Evolutionary conservation across 208 protist genomes (phyloP).

Genomic region (Acanthamoeba polyphaga): DNA sequence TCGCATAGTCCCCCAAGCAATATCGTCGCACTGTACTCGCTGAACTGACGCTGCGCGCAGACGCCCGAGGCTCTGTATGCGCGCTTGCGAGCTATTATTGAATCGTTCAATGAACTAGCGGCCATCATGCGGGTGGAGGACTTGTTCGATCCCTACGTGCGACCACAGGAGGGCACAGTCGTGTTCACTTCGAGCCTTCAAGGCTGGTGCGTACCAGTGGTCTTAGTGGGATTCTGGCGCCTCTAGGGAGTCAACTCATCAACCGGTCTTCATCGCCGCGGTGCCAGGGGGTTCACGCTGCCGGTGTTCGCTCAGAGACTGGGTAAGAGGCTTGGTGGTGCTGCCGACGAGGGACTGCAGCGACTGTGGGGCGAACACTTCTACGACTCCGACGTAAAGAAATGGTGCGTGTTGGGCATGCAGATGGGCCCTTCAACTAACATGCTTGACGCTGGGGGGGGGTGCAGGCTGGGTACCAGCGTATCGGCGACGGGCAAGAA

Average conservation of each 20-base stretch:
- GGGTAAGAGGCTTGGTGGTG: conserved; percentile 94
- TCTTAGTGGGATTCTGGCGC: too few relatives aligned
- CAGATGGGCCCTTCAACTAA: too few relatives aligned
- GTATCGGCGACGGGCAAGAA: conserved; percentile 79
- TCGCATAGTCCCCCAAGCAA: too few relatives aligned
- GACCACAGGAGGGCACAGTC: conserved; percentile 95
- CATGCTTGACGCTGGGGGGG: too few relatives aligned
- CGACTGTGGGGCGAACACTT: conserved; percentile 99
- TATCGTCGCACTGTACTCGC: too few relatives aligned
- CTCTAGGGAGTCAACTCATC: too few relatives aligned
- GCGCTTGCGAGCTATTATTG: conserved; percentile 94
- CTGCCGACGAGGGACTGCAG: conserved; percentile 91
- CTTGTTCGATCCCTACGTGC: conserved; percentile 94
- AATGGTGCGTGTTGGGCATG: conserved; percentile 90
- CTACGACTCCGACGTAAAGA: conserved; percentile 95
- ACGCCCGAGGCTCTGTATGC: conserved; percentile 88
- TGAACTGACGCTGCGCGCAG: neutral
- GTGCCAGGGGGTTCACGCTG: conserved; percentile 93
- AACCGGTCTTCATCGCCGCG: too few relatives aligned
- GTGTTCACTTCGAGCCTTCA: conserved; percentile 99
- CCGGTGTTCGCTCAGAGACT: conserved; percentile 96
- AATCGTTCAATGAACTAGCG: conserved; percentile 97
- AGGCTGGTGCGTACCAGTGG: too few relatives aligned
- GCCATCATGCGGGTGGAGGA: conserved; percentile 97
- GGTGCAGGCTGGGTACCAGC: neutral